These are phyloP conservation scores for Pyrenochaeta sp. DNA, from an alignment of 2,329 filamentous ascomycete genomes.

Conservation along the genomic window DNA sequence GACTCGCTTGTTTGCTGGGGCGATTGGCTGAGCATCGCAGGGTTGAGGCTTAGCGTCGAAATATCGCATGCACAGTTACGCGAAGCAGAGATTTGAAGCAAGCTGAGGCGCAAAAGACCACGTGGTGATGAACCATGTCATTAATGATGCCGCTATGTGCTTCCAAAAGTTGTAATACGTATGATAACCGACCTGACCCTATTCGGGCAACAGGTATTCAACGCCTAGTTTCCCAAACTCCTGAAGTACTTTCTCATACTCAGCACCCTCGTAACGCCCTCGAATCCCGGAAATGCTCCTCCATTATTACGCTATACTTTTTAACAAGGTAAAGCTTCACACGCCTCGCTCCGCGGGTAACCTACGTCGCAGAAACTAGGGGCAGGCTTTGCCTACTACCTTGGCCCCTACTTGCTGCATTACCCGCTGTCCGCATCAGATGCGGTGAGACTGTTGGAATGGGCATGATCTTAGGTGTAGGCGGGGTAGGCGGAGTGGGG, in stretches of 20 bases:
- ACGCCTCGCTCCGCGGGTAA: constrained; percentile 1
- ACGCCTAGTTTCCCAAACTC: constrained; percentile 1
- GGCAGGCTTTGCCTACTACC: constrained; percentile 31
- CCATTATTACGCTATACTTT: background rate
- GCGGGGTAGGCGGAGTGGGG: constrained; percentile 8
- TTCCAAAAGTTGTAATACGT: background rate
- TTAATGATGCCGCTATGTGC: background rate
- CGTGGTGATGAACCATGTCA: background rate
- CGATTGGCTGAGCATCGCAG: background rate
- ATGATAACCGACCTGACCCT: constrained; percentile 12
- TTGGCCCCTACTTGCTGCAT: constrained; percentile 17
- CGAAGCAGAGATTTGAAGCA: too few species aligned
- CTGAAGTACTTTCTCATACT: background rate
- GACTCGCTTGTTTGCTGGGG: background rate
- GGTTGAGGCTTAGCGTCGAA: background rate
- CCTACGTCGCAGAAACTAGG: constrained; percentile 40
- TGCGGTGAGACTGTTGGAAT: constrained; percentile 29
- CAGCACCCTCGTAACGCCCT: background rate
- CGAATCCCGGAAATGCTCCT: background rate
- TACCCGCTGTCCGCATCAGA: constrained; percentile 40
- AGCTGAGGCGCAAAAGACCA: background rate
- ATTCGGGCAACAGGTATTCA: constrained; percentile 12
- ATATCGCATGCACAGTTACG: too few species aligned
- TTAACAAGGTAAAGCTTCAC: background rate
- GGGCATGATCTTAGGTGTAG: constrained; percentile 16